A percentile compares a stretch with the other conserved stretches of the same genome.
Conservation (phyloP, 2,329 filamentous ascomycete genomes). For the Xylaria hypoxylon region DNA sequence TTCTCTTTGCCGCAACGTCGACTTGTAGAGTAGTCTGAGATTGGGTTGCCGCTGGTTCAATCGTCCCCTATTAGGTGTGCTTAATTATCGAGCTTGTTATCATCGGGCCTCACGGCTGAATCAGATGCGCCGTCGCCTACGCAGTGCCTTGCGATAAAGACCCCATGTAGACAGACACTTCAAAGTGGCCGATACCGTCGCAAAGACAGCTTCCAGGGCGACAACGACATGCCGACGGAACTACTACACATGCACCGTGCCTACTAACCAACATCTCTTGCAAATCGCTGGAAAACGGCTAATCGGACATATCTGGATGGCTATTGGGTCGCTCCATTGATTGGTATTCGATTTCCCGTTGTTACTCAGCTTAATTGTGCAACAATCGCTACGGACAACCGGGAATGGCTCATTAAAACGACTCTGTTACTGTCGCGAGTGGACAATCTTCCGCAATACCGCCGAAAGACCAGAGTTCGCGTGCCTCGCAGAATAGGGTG, state of each 20-base stretch:
- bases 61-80: constrained; percentile 33
- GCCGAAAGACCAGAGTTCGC: background rate
- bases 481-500: background rate
- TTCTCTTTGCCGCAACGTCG: constrained; percentile 38
- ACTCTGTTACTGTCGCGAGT: background rate
- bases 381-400: constrained; percentile 12
- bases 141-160: constrained; percentile 45
- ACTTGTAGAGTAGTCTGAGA: constrained; percentile 43
- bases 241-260: constrained; percentile 18
- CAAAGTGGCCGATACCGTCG: constrained; percentile 6
- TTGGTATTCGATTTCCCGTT: constrained; percentile 11
- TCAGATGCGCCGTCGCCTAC: constrained; percentile 29
- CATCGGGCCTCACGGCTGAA: constrained; percentile 35
- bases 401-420: constrained; percentile 17
- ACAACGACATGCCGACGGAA: background rate
- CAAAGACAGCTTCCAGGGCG: constrained; percentile 11
- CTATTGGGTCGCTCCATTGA: constrained; percentile 23
- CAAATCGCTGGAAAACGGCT: constrained; percentile 12
- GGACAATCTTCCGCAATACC: constrained; percentile 5
- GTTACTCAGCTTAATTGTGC: constrained; percentile 30
- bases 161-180: constrained; percentile 41
- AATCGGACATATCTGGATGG: background rate
- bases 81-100: constrained; percentile 30
- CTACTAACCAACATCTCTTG: constrained; percentile 11
- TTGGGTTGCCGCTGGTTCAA: constrained; percentile 34